A percentile compares a stretch with the other conserved stretches of the same genome.
phyloP scores from a whole-genome alignment of 768 basidiomycete genomes.

The Phanerodontia chrysosporium region DNA sequence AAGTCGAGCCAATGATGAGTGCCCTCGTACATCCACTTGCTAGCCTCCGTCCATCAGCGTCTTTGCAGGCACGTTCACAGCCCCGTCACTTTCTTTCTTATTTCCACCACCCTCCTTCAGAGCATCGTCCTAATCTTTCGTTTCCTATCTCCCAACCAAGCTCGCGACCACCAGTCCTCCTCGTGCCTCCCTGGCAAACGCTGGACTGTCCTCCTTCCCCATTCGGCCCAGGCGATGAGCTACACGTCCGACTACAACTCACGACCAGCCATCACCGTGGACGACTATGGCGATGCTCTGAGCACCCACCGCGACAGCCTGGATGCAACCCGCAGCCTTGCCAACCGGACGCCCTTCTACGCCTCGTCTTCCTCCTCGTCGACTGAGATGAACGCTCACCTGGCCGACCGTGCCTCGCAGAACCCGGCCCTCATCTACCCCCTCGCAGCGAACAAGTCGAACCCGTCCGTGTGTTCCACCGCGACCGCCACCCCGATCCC shows the following conservation, averaged over 20 bases:
- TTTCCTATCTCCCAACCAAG: background rate
- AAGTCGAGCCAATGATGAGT: no score
- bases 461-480: conserved; percentile 26
- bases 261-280: conserved; percentile 11
- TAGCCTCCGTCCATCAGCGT: conserved; percentile 1
- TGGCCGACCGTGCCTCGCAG: conserved; percentile 19
- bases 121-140: background rate
- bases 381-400: conserved; percentile 17
- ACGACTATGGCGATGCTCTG: conserved; percentile 13
- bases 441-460: conserved; percentile 9
- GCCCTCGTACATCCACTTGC: background rate
- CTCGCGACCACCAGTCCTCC: background rate
- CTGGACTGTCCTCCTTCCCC: background rate
- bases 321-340: conserved; percentile 10
- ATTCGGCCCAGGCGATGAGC: background rate
- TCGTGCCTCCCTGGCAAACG: background rate
- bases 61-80: conserved; percentile 3
- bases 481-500: conserved; percentile 45
- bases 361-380: conserved; percentile 21
- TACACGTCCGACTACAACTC: background rate
- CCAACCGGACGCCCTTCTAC: conserved; percentile 16
- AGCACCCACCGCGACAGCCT: conserved; percentile 2
- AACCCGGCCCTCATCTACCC: conserved; percentile 36
- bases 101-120: conserved; percentile 7
- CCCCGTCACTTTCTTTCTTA: conserved; percentile 14